These are phyloP conservation scores for Mycena sanguinolenta DNA, from an alignment of 768 basidiomycete genomes.

Conservation along the genomic window DNA sequence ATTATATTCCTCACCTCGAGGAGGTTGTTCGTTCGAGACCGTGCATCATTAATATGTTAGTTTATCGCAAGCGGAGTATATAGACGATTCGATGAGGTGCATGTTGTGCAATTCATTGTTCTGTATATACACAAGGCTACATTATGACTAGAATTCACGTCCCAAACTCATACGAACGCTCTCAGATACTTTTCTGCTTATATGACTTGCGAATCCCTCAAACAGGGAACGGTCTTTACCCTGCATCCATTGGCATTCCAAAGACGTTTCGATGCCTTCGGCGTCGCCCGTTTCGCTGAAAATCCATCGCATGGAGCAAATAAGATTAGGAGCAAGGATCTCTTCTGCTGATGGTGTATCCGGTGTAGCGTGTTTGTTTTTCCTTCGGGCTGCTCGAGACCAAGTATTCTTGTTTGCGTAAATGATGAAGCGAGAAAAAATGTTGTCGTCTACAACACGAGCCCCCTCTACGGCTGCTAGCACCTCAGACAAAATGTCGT, in stretches of 20 bases:
- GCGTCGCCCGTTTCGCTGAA: constrained; percentile 24
- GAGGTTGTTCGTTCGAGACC: neutral
- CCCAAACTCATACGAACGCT: neutral
- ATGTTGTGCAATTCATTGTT: neutral
- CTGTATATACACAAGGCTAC: neutral
- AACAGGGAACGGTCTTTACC: constrained; percentile 71
- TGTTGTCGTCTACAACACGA: constrained; percentile 1
- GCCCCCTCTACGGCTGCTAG: constrained; percentile 51
- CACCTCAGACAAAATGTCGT: constrained; percentile 42
- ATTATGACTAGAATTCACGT: neutral
- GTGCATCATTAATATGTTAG: neutral
- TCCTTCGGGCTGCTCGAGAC: constrained; percentile 76
- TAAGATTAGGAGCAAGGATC: neutral
- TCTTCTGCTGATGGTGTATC: constrained; percentile 24
- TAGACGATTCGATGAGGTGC: neutral
- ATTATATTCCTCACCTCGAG: neutral
- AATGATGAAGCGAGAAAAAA: constrained; percentile 8
- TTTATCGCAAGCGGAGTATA: neutral
- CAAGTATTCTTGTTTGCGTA: constrained; percentile 34
- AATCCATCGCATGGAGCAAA: constrained; percentile 32
- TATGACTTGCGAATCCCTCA: constrained; percentile 78
- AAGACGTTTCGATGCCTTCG: neutral
- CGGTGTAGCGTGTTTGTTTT: constrained; percentile 46
- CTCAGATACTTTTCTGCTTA: constrained; percentile 62
- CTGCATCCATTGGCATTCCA: constrained; percentile 73